phyloP scores from a whole-genome alignment of 176 grass and related monocot genomes.

The barley (Hordeum vulgare) region DNA sequence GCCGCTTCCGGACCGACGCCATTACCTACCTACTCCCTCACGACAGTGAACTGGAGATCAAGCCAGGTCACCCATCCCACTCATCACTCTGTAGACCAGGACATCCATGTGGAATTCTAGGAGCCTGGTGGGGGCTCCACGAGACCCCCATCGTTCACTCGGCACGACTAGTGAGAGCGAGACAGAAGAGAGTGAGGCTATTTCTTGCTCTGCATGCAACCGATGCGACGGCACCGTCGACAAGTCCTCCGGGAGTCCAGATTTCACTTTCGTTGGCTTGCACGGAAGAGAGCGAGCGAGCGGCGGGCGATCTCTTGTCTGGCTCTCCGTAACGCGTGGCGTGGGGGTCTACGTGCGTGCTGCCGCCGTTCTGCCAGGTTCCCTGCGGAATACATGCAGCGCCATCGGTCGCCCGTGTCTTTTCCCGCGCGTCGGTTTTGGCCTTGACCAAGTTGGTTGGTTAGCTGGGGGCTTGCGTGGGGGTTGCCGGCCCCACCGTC shows the following conservation, averaged over 20 bases:
- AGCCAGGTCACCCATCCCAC: slow-evolving; percentile 8
- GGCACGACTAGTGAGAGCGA: too few relatives aligned
- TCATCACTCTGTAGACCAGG: neutral
- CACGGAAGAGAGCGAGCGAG: neutral
- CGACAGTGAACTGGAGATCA: neutral
- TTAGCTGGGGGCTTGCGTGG: neutral
- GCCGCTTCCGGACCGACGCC: neutral
- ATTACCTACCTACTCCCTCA: too few relatives aligned
- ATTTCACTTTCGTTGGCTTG: neutral
- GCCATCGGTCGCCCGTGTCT: neutral
- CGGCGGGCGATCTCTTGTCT: neutral
- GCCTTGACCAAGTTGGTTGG: neutral
- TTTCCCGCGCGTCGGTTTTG: neutral
- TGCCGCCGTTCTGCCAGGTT: neutral
- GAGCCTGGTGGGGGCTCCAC: neutral
- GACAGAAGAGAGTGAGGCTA: neutral
- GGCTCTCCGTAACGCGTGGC: neutral
- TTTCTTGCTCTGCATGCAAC: neutral
- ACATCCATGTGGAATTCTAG: neutral
- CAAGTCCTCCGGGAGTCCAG: neutral
- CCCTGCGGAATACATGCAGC: neutral
- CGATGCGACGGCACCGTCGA: neutral
- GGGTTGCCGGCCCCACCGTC: neutral
- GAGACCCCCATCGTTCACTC: too few relatives aligned
- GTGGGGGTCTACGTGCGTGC: neutral